Evolutionary conservation across 345 rosid species (phyloP).

Genomic region (Eucalyptus curtisii): DNA sequence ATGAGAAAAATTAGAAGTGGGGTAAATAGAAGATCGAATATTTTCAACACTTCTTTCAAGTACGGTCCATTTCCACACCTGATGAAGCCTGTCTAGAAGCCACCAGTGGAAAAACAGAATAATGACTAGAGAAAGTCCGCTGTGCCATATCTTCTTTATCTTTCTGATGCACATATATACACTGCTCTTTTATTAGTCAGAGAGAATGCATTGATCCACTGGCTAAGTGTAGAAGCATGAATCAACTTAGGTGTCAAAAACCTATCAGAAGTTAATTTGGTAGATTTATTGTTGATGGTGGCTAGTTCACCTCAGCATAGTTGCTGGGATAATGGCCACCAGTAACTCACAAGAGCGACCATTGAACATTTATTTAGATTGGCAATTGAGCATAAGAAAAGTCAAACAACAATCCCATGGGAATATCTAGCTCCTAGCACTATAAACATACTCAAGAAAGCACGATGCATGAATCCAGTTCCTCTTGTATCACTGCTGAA

Average conservation of each 20-base stretch:
- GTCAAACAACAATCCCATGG: not conserved
- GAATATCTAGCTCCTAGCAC: not conserved
- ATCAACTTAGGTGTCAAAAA: not conserved
- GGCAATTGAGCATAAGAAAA: not conserved
- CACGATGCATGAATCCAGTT: slow-evolving; percentile 98
- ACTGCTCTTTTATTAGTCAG: not conserved
- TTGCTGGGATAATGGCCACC: not conserved
- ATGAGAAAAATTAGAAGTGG: not conserved
- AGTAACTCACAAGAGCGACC: not conserved
- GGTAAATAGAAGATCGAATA: not conserved
- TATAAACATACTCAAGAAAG: slow-evolving; percentile 68
- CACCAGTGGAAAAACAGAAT: not conserved
- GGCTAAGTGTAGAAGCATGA: not conserved
- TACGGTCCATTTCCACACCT: not conserved
- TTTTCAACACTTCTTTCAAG: not conserved
- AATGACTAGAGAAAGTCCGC: not conserved
- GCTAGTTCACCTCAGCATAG: not conserved
- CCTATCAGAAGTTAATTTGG: not conserved
- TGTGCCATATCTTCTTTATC: not conserved
- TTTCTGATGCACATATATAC: not conserved
- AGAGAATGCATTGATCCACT: not conserved
- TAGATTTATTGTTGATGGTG: not conserved
- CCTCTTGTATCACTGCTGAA: slow-evolving; percentile 99
- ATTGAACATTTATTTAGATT: not conserved
- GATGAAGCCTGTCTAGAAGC: not conserved